phyloP scores from a whole-genome alignment of 352 stramenopile genomes.

The Sclerospora graminicola region DNA sequence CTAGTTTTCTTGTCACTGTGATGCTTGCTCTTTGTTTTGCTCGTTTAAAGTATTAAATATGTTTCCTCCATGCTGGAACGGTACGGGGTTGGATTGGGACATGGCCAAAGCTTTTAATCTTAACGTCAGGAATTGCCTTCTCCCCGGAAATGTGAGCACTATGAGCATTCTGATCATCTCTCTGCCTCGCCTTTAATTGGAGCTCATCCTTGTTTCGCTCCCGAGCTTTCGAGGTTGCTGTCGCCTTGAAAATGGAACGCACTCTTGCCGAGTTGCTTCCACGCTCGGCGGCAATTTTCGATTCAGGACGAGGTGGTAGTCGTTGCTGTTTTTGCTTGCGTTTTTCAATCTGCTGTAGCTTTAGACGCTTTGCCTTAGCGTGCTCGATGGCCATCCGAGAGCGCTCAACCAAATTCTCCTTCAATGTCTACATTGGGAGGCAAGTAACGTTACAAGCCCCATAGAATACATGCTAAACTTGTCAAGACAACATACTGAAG shows the following conservation, averaged over 20 bases:
- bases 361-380: constrained; percentile 15
- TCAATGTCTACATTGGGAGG: no score
- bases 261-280: no score
- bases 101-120: constrained; percentile 29
- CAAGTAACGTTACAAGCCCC: no score
- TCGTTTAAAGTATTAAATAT: constrained; percentile 9
- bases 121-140: constrained; percentile 32
- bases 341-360: constrained; percentile 34
- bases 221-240: no score
- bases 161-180: constrained; percentile 31
- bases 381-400: no score
- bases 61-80: constrained; percentile 49
- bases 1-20: constrained; percentile 4
- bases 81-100: constrained; percentile 53
- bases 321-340: constrained; percentile 22
- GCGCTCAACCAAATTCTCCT: no score
- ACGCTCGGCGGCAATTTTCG: not conserved
- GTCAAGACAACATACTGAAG: no score
- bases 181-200: no score
- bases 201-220: no score
- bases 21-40: not conserved
- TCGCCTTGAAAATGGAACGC: no score
- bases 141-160: constrained; percentile 41
- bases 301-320: constrained; percentile 35
- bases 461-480: no score